These are phyloP conservation scores for Arctostaphylos glauca DNA, from an alignment of 148 eudicot species.

Conservation along the genomic window DNA sequence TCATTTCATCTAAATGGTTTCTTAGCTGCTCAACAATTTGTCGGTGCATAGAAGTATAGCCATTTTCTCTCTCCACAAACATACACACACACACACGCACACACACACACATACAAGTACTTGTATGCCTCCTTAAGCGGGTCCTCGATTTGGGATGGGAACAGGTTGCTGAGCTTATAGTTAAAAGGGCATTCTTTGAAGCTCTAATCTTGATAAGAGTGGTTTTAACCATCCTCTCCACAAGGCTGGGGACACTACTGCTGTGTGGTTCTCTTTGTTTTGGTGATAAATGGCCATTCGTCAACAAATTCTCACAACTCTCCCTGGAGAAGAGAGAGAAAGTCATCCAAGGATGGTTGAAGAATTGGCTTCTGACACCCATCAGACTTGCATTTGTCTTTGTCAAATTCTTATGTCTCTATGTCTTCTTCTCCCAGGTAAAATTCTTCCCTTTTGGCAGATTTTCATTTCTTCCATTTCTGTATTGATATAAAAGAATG, in stretches of 20 bases:
- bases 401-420: constrained; percentile 54
- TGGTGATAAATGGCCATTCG: constrained; percentile 53
- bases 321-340: constrained; percentile 50
- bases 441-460: background rate
- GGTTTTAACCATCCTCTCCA: constrained; percentile 44
- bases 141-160: background rate
- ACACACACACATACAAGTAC: too few species aligned
- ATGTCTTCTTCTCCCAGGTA: constrained; percentile 60
- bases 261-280: constrained; percentile 55
- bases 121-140: background rate
- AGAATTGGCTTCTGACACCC: constrained; percentile 39
- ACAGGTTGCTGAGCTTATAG: constrained; percentile 44
- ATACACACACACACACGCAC: too few species aligned
- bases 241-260: constrained; percentile 61
- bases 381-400: constrained; percentile 55
- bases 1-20: too few species aligned
- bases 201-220: constrained; percentile 37
- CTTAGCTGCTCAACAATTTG: too few species aligned
- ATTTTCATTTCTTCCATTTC: background rate
- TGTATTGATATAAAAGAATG: background rate
- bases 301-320: constrained; percentile 47
- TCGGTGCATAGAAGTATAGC: too few species aligned
- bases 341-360: constrained; percentile 54
- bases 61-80: background rate
- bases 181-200: constrained; percentile 41